Evolutionary conservation across 78 protist genomes (phyloP), one percentile per base, ranked within the genome.

Genomic region (Bodo saltans): DNA sequence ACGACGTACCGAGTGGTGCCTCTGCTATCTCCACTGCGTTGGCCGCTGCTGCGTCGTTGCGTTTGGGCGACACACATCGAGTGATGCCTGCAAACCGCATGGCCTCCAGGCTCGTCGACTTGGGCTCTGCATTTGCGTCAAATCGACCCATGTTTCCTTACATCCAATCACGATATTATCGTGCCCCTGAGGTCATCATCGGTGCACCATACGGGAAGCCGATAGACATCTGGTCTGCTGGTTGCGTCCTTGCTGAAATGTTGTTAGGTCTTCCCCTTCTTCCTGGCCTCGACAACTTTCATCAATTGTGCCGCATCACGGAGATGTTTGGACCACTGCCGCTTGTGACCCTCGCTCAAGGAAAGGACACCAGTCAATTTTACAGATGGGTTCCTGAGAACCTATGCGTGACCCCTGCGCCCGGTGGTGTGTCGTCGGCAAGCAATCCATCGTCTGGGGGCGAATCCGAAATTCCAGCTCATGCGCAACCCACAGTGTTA

Each of bases 171-270:
- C 84, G 98, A 30, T 94, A 92, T 74, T 96, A 96, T 80, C 84
- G 97, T 30, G 83, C 99, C 53, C 99, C 99, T 37, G 99, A 97
- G 71, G 94, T 97, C 32, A 79, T 97, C 11, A 68, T 96, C 33
- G 97, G 98, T 28, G 30, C 60, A 11, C 72, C 84, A 33, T 91
- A 90, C 75, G 33, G 23, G 47, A 12, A 40, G 27, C 78, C 90
- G 4, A 91, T 96, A 34, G 98, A 94, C 86, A 89, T 94, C 80
- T 94, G 96, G 96, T 85, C 91, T 17, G 42, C 90, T 42, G 96
- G 94, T 11, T 71, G 68, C 3, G 39, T 17, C 21, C 30, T 37
- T 2, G 8, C 3, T 11, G 8, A 23, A 1, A 3, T 53, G 17
- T 53, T 82, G 17, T 82, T 82, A 11, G 96, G 97, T 4, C 78